Percentiles rank a stretch among this genome's conserved stretches.
These are phyloP conservation scores for Penicillium silybi DNA, from an alignment of 495 filamentous ascomycete genomes.

Conservation along the genomic window DNA sequence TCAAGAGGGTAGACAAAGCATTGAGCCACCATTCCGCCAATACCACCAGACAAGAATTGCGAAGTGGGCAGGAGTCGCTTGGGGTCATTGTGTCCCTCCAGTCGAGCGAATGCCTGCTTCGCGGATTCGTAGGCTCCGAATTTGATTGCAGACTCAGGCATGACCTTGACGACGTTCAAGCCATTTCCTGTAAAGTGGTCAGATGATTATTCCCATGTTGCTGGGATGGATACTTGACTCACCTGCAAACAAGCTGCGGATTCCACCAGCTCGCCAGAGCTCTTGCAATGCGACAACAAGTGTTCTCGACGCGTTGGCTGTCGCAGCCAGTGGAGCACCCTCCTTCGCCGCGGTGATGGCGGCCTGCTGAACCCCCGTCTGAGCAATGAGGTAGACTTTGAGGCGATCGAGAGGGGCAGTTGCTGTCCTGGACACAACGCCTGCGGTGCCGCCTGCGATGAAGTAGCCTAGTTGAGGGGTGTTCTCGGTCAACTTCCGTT, in stretches of 20 bases:
- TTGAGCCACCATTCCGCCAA: conserved; percentile 92
- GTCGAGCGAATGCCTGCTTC: conserved; percentile 76
- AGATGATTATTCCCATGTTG: not conserved
- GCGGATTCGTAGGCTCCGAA: conserved; percentile 95
- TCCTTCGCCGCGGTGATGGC: conserved; percentile 65
- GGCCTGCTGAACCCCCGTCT: conserved; percentile 61
- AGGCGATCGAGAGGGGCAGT: conserved; percentile 95
- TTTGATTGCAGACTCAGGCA: conserved; percentile 96
- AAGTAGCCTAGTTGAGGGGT: conserved; percentile 88
- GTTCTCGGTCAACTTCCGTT: conserved; percentile 59
- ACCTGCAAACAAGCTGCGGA: conserved; percentile 94
- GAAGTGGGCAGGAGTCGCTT: conserved; percentile 73
- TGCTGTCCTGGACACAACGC: conserved; percentile 85
- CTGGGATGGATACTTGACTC: conserved; percentile 22
- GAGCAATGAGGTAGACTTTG: conserved; percentile 95
- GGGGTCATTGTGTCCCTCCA: conserved; percentile 87
- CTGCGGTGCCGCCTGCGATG: conserved; percentile 87
- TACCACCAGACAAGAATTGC: conserved; percentile 85
- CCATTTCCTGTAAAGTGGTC: conserved; percentile 68
- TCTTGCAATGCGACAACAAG: conserved; percentile 67
- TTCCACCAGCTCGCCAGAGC: conserved; percentile 82
- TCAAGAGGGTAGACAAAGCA: conserved; percentile 95
- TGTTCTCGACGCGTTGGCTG: conserved; percentile 62
- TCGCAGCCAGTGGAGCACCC: conserved; percentile 62
- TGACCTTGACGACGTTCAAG: conserved; percentile 93